These are phyloP conservation scores for Verticillium isaacii DNA, from an alignment of 2,329 filamentous ascomycete species.

Conservation along the genomic window DNA sequence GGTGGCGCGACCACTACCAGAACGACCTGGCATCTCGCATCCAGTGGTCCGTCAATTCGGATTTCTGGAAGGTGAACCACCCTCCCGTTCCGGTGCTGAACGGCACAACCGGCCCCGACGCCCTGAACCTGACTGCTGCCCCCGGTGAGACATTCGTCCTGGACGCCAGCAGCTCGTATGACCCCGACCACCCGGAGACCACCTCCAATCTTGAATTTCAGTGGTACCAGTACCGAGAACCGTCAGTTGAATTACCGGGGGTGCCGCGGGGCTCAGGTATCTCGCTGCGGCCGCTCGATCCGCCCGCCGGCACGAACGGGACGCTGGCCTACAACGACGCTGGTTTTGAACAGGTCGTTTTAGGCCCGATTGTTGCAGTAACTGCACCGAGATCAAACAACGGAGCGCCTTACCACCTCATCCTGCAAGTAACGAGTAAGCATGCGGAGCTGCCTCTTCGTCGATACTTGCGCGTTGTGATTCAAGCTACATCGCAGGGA, in stretches of 20 bases:
- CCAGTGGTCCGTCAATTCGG: not conserved
- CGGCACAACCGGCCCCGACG: not conserved
- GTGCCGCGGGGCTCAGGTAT: not conserved
- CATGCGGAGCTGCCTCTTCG: not conserved
- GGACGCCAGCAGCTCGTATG: not conserved
- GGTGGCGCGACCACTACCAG: slow-evolving; percentile 2
- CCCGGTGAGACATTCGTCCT: not conserved
- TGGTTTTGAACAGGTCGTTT: not conserved
- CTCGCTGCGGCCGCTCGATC: not conserved
- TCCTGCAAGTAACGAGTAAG: not conserved
- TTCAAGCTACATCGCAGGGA: too few relatives aligned
- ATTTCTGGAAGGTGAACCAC: not conserved
- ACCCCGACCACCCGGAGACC: not conserved
- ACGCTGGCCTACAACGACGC: not conserved
- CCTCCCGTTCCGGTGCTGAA: not conserved
- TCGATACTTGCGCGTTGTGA: not conserved
- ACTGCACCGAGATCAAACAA: not conserved
- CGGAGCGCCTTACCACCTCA: not conserved
- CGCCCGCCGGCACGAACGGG: not conserved
- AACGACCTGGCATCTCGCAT: slow-evolving; percentile 2
- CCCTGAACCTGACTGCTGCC: not conserved
- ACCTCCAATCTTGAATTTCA: not conserved
- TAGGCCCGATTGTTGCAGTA: not conserved
- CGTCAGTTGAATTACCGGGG: not conserved
- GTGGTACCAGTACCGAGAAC: slow-evolving; percentile 3